Conservation (phyloP, 2,329 filamentous ascomycete species). For the Plectosphaerella cucumerina region DNA sequence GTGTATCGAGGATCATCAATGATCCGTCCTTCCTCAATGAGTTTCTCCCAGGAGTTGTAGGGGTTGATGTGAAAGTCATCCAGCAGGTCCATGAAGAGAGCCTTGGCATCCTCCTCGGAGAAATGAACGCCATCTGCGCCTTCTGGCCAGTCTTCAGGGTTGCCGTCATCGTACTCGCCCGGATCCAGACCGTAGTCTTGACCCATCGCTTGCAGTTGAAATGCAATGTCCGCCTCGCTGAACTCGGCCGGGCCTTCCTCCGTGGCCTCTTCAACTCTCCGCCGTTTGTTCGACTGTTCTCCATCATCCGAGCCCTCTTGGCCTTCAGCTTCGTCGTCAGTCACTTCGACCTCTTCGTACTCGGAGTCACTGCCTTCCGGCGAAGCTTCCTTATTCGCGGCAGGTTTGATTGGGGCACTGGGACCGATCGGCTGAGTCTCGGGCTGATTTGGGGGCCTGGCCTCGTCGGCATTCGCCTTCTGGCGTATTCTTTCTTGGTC, state of each 20-base stretch:
- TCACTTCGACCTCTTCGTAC: conserved; percentile 72
- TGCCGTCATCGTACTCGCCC: conserved; percentile 69
- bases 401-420: conserved; percentile 1
- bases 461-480: conserved; percentile 31
- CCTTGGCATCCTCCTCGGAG: conserved; percentile 70
- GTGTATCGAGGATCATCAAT: conserved; percentile 86
- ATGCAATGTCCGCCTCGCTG: conserved; percentile 90
- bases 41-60: conserved; percentile 86
- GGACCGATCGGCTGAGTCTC: not conserved
- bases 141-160: conserved; percentile 61
- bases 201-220: conserved; percentile 85
- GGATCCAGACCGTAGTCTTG: conserved; percentile 76
- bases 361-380: conserved; percentile 56
- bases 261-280: conserved; percentile 39
- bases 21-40: conserved; percentile 77
- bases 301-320: conserved; percentile 29
- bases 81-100: conserved; percentile 80
- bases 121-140: conserved; percentile 67
- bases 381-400: conserved; percentile 19
- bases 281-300: conserved; percentile 57
- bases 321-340: conserved; percentile 41
- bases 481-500: conserved; percentile 68
- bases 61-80: conserved; percentile 80
- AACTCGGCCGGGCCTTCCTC: conserved; percentile 64
- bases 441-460: conserved; percentile 1